Base-by-base conservation (phyloP, 345 rosid species). In the Cardamine resedifolia region DNA sequence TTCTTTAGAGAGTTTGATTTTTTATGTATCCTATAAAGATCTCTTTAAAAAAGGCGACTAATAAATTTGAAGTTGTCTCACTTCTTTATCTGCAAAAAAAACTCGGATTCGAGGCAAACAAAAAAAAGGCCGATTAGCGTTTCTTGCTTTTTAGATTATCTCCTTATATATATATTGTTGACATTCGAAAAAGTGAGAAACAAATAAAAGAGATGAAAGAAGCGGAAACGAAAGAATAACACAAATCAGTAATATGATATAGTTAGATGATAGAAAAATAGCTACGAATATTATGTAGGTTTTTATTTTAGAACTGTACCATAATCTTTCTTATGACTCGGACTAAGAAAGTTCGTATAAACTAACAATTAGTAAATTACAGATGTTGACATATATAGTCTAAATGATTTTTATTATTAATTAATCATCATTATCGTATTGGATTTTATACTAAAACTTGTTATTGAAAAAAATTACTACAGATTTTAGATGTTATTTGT, bases 21-120 rank as follows among this genome's bases (percentile, higher is more conserved):
- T 27, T 71, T 39, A 71, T 51, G 60, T 50, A 27, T 49, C 59
- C 66, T 73, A 36, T 49, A 36, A 73, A 71, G 68, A 61, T 50
- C 9, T 59, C n/a, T 27, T 50, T 7, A 1, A 51, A 49, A 49
- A 66, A 45, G 1, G 12, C 1, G 44, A 49, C 38, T 49, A 58
- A 19, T 66, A 38, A 27, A 41, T 67, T 30, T 9, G 39, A 58
- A 65, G 14, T 45, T 67, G 73, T 0, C 16, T 73, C 52, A 6
- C 72, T 66, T 57, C 72, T 66, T 66, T 74, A 38, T 16, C 58
- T 74, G 52, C 58, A 14, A 48, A 49, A 57, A 57, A 65, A 36
- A 43, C 11, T 73, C 52, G 66, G 52, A 73, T 24, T 57, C 31
- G 16, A 47, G 34, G 63, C 70, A 8, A n/a, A n/a, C n/a, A 6